phyloP scores from a whole-genome alignment of 768 basidiomycete species.

The Hypholoma sublateritium region DNA sequence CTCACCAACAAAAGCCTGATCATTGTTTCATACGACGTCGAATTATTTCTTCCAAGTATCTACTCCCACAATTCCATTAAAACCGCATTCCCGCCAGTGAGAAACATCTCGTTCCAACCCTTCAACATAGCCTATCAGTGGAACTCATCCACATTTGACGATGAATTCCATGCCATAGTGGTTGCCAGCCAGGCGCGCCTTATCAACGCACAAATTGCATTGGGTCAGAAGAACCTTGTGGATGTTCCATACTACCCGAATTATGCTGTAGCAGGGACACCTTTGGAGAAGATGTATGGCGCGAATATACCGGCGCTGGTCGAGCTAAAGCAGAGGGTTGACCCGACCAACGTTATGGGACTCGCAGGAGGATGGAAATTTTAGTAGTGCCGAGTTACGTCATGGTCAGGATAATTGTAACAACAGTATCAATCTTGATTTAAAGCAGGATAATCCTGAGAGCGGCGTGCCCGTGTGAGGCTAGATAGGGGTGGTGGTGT shows the following conservation, averaged over 20 bases:
- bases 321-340: conserved; percentile 41
- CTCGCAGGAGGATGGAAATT: conserved; percentile 67
- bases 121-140: conserved; percentile 27
- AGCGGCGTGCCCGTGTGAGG: no score
- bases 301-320: conserved; percentile 40
- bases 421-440: no score
- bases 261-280: conserved; percentile 54
- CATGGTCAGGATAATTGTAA: no score
- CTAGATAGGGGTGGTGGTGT: no score
- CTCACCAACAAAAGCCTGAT: conserved; percentile 20
- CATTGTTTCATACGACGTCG: conserved; percentile 38
- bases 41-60: conserved; percentile 42
- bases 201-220: conserved; percentile 26
- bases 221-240: conserved; percentile 37
- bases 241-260: conserved; percentile 34
- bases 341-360: conserved; percentile 62
- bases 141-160: conserved; percentile 17
- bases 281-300: conserved; percentile 51
- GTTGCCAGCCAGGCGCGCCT: conserved; percentile 35
- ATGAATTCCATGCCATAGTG: conserved; percentile 32
- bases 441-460: no score
- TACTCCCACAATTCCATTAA: conserved; percentile 34
- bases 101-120: conserved; percentile 23
- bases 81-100: conserved; percentile 45
- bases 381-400: conserved; percentile 5